Conservation (phyloP, 306 rosid species). For the Echinosophora koreensis region DNA sequence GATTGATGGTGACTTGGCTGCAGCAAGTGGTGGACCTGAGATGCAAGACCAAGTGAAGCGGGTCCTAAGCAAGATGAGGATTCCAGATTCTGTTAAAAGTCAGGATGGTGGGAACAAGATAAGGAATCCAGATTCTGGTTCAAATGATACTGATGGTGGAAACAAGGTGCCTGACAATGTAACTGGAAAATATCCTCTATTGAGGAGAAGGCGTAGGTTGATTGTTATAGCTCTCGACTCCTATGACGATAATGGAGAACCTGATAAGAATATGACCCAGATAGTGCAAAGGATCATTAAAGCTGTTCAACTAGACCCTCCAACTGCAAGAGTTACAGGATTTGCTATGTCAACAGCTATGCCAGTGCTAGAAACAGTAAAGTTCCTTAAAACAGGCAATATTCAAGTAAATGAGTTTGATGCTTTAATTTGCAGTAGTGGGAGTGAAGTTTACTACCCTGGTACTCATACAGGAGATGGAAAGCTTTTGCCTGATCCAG, state of each 20-base stretch:
- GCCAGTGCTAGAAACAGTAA: conserved; percentile 65
- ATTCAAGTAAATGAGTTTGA: conserved; percentile 63
- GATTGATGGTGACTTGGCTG: conserved; percentile 64
- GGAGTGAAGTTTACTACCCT: conserved; percentile 77
- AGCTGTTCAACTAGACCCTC: conserved; percentile 65
- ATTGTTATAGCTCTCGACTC: conserved; percentile 72
- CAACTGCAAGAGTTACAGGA: conserved; percentile 59
- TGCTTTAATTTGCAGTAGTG: conserved; percentile 71
- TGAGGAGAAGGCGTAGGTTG: conserved; percentile 66
- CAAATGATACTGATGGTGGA: background rate
- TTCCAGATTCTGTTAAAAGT: conserved; percentile 47
- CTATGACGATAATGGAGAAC: conserved; percentile 59
- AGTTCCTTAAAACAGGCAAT: conserved; percentile 61
- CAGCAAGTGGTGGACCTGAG: conserved; percentile 54
- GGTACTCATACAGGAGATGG: conserved; percentile 60
- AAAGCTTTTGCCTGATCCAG: conserved; percentile 66
- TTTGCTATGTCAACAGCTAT: conserved; percentile 73
- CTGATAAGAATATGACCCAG: conserved; percentile 60
- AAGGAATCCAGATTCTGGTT: too few relatives aligned
- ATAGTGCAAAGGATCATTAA: conserved; percentile 59
- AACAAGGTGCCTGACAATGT: conserved; percentile 55
- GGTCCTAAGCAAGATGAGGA: conserved; percentile 66
- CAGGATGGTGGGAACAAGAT: conserved; percentile 14
- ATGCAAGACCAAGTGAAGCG: conserved; percentile 75
- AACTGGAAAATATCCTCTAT: conserved; percentile 64